Evolutionary conservation across 129 eudicot species (phyloP), one percentile per base, ranked within the genome.

Genomic region (Oenanthe sinensis): DNA sequence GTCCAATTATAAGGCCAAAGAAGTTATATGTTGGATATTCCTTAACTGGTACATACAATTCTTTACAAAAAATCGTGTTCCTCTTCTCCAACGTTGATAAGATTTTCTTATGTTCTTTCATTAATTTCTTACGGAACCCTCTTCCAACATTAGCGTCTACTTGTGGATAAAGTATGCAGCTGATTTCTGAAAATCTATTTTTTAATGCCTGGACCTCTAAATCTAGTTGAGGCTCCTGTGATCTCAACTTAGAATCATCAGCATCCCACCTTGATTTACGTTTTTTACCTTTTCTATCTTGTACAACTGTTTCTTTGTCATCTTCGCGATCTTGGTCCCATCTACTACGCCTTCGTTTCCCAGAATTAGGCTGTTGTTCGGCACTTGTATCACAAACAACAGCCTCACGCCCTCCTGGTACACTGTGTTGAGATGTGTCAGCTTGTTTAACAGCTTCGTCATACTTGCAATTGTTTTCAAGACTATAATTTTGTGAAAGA

Each of bases 1-100:
- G 87, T 45, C 87, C 87, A 36, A 84, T 68, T 80, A 84, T 80
- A 20, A 80, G 76, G 55, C 87, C 87, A 71, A 77, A 26, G 68
- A 84, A 84, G 49, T 84, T 84, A 80, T 84, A 84, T 0, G 75
- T 22, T 48, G 87, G 87, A 65, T 80, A 84, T 46, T 80, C 84
- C 78, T 80, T 74, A 58, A 44, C 72, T 5, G 87, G 87, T 36
- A 84, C 37, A 40, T 71, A 84, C 28, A 84, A 22, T 84, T 80
- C 81, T 65, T 77, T 77, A 13, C 28, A 44, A 8, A 62, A 37
- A 62, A 45, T 81, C 26, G 10, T 4, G 16, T 58, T 71, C 26
- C 52, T 65, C 72, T 73, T 45, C 77, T 84, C 74, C n/a, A 78
- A 45, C 46, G 77, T 37, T 7, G 79, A 74, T 15, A 84, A 44